These are phyloP conservation scores for Ulota crispa DNA, from an alignment of 225 moss, liverwort and hornwort species.

Conservation along the genomic window DNA sequence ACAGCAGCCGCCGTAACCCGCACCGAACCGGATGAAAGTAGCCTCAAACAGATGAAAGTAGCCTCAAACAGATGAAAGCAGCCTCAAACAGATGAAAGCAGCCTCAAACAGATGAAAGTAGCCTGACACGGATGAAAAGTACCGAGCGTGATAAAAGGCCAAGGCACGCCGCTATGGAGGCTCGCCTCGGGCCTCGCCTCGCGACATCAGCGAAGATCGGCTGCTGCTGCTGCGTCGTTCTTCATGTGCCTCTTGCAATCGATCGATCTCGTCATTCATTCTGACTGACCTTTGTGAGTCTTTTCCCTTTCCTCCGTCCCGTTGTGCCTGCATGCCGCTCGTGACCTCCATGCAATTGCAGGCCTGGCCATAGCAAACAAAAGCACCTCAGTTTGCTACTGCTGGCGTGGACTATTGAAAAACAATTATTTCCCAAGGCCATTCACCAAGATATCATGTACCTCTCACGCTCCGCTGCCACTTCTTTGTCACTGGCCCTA, in stretches of 20 bases:
- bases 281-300: not conserved
- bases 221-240: not conserved
- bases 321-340: not conserved
- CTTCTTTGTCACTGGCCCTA: conserved; percentile 7
- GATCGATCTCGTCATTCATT: not conserved
- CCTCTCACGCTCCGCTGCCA: conserved; percentile 22
- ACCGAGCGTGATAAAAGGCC: not conserved
- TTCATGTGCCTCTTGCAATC: not conserved
- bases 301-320: too few species aligned
- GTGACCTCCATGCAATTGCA: conserved; percentile 9
- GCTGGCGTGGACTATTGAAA: not conserved
- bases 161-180: not conserved
- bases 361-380: not conserved
- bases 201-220: not conserved
- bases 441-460: conserved; percentile 31
- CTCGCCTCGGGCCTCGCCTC: not conserved
- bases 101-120: too few species aligned
- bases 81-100: too few species aligned
- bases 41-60: conserved; percentile 30
- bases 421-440: not conserved
- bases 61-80: not conserved
- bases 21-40: conserved; percentile 21
- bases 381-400: not conserved
- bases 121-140: not conserved
- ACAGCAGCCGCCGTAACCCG: not conserved